These are phyloP conservation scores for Rhizopus arrhizus DNA, from an alignment of 371 early-diverging fungal genomes.

Conservation along the genomic window DNA sequence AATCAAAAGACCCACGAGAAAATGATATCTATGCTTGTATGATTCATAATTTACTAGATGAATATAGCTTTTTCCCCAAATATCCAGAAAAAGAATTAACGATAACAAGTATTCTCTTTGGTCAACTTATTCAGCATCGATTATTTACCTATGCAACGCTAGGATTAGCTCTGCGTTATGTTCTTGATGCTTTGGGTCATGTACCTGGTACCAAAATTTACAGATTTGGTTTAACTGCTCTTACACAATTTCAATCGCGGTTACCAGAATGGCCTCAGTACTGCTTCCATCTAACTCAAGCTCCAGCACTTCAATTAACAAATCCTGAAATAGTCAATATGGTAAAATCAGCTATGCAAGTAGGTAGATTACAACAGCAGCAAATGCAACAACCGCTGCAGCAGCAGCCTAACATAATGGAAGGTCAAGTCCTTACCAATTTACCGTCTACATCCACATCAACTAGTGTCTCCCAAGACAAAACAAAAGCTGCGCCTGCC, in stretches of 20 bases:
- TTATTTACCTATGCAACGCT: slow-evolving; percentile 75
- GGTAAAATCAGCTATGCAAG: slow-evolving; percentile 48
- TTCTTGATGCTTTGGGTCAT: slow-evolving; percentile 84
- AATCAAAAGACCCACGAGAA: slow-evolving; percentile 68
- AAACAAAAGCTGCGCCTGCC: slow-evolving; percentile 22
- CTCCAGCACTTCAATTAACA: slow-evolving; percentile 74
- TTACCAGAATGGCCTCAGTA: slow-evolving; percentile 91
- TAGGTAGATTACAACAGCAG: slow-evolving; percentile 20
- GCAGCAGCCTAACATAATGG: slow-evolving; percentile 3
- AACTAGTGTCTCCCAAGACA: slow-evolving; percentile 22
- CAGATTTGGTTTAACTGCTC: slow-evolving; percentile 86
- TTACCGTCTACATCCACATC: slow-evolving; percentile 21
- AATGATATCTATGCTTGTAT: slow-evolving; percentile 81
- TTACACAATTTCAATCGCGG: slow-evolving; percentile 80
- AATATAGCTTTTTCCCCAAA: slow-evolving; percentile 89
- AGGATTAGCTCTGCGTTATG: slow-evolving; percentile 80
- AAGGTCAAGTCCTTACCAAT: slow-evolving; percentile 16
- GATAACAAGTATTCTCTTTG: slow-evolving; percentile 88
- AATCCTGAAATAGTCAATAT: slow-evolving; percentile 75
- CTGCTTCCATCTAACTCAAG: slow-evolving; percentile 79
- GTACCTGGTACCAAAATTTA: slow-evolving; percentile 82
- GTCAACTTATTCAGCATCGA: slow-evolving; percentile 83
- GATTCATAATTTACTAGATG: slow-evolving; percentile 89
- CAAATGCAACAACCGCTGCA: slow-evolving; percentile 16
- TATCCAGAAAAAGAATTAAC: slow-evolving; percentile 93